These are phyloP conservation scores for Solanum ahanhuiri DNA, from an alignment of 257 asterid genomes.

Conservation along the genomic window DNA sequence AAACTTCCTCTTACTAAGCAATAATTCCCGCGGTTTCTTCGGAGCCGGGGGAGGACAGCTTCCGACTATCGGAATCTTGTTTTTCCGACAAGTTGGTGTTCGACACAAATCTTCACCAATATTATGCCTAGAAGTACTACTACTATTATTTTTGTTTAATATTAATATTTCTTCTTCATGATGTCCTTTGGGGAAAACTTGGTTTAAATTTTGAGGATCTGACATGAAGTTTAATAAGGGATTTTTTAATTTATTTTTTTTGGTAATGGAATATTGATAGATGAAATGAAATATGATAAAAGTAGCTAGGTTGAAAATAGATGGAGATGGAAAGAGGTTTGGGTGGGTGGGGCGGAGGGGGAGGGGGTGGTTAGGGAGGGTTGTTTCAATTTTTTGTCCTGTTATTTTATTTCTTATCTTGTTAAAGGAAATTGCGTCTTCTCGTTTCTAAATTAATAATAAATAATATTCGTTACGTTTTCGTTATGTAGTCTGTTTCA, in stretches of 20 bases:
- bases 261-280: not conserved
- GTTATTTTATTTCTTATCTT: not conserved
- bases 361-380: no score
- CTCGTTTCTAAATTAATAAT: not conserved
- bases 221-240: constrained; percentile 10
- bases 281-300: not conserved
- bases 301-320: not conserved
- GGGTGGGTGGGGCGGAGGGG: not conserved
- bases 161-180: not conserved
- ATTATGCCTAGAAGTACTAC: not conserved
- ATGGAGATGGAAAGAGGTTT: not conserved
- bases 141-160: not conserved
- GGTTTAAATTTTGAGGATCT: not conserved
- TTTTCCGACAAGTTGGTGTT: constrained; percentile 16
- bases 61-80: constrained; percentile 11
- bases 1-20: constrained; percentile 10
- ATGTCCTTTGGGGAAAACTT: not conserved
- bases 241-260: not conserved
- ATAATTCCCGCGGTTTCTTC: not conserved
- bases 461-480: not conserved
- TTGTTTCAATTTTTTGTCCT: not conserved
- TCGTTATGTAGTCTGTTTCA: not conserved
- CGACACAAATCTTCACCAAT: constrained; percentile 10
- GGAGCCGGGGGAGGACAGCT: constrained; percentile 25
- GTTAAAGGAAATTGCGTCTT: not conserved